Conservation (phyloP, 225 moss, liverwort and hornwort genomes). For the Pseudisothecium myosuroides region DNA sequence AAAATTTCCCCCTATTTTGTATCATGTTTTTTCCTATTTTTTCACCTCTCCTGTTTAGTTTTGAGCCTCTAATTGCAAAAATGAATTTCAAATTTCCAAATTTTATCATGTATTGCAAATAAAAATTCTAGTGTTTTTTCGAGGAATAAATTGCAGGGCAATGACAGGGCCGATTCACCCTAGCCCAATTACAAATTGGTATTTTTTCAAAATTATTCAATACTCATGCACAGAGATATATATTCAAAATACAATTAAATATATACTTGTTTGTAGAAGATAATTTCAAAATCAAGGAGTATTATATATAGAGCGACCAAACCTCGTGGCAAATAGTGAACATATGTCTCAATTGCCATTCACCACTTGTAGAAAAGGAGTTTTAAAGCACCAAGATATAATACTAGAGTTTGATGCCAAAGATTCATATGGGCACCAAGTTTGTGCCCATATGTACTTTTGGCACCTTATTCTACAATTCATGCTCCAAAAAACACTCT, state of each 20-base stretch:
- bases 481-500: neutral
- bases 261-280: neutral
- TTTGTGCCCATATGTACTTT: neutral
- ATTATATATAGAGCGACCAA: neutral
- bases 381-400: neutral
- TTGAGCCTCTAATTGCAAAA: too few species aligned
- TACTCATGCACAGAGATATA: neutral
- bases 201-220: fast-evolving
- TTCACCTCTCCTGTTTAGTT: too few species aligned
- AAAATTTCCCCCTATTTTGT: too few species aligned
- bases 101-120: too few species aligned
- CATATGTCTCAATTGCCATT: neutral
- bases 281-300: neutral
- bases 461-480: too few species aligned
- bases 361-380: neutral
- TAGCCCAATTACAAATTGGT: too few species aligned
- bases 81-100: too few species aligned
- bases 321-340: neutral
- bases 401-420: neutral
- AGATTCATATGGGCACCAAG: neutral
- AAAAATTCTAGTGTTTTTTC: too few species aligned
- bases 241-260: neutral
- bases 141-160: too few species aligned
- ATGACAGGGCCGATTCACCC: too few species aligned
- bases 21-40: too few species aligned